A percentile compares a stretch with the other conserved stretches of the same genome.
phyloP scores from a whole-genome alignment of 306 rosid species.

The Quercus dentata region DNA sequence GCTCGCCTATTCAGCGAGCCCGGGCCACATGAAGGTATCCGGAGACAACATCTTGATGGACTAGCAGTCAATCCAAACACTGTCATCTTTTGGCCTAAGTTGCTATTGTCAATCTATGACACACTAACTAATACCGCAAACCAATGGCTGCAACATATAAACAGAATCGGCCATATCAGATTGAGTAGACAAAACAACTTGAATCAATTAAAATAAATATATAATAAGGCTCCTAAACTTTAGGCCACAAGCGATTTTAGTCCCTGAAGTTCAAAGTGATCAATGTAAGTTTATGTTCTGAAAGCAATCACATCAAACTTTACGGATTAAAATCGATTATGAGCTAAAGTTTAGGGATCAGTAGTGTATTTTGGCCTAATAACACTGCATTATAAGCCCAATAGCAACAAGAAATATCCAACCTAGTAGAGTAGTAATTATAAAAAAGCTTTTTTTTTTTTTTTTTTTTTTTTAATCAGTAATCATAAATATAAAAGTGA shows the following conservation, averaged over 20 bases:
- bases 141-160: slow-evolving; percentile 18
- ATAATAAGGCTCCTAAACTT: too few relatives aligned
- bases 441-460: too few relatives aligned
- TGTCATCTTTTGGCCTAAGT: slow-evolving; percentile 36
- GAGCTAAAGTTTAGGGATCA: too few relatives aligned
- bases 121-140: not conserved
- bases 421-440: too few relatives aligned
- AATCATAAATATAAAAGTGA: not conserved
- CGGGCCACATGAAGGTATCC: slow-evolving; percentile 30
- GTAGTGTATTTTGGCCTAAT: too few relatives aligned
- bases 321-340: too few relatives aligned
- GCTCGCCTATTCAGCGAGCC: slow-evolving; percentile 23
- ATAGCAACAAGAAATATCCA: too few relatives aligned
- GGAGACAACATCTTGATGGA: slow-evolving; percentile 56
- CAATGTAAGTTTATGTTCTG: too few relatives aligned
- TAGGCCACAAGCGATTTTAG: too few relatives aligned
- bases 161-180: not conserved
- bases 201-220: not conserved
- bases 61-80: slow-evolving; percentile 54
- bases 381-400: too few relatives aligned
- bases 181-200: not conserved
- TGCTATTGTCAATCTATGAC: not conserved
- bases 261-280: too few relatives aligned
- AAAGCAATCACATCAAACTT: too few relatives aligned
- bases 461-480: not conserved